Conservation (phyloP, 2,329 filamentous ascomycete species). For the Penicillium sp. region DNA sequence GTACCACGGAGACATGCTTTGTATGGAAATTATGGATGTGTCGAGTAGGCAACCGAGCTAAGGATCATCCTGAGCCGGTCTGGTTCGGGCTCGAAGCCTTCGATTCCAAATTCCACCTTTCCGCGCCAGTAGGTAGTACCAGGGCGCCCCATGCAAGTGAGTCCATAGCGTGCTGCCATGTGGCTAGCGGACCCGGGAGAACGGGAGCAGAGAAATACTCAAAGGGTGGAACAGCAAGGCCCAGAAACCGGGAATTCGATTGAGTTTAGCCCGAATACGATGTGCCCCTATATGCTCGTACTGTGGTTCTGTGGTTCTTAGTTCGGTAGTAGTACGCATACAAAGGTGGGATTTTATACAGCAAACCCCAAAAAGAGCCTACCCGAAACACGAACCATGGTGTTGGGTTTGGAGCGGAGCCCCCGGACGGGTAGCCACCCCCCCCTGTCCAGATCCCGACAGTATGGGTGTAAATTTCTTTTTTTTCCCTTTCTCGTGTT, state of each 20-base stretch:
- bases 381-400: conserved; percentile 38
- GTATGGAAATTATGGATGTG: not conserved
- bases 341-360: not conserved
- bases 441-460: conserved; percentile 28
- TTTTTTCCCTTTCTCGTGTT: not conserved
- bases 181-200: not conserved
- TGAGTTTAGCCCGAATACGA: too few species aligned
- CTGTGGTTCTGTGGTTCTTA: too few species aligned
- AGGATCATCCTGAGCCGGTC: not conserved
- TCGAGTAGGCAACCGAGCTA: not conserved
- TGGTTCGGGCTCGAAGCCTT: too few species aligned
- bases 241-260: not conserved
- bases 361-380: not conserved
- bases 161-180: not conserved
- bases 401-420: conserved; percentile 30
- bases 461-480: conserved; percentile 20
- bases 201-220: not conserved
- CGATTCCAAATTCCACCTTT: too few species aligned
- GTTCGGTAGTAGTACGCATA: too few species aligned
- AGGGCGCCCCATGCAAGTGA: not conserved
- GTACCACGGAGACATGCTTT: too few species aligned
- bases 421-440: conserved; percentile 2
- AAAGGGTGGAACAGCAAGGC: not conserved
- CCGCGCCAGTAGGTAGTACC: not conserved
- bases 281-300: too few species aligned